Percentiles rank a stretch among this genome's conserved stretches.
phyloP scores from a whole-genome alignment of 371 early-diverging fungal species.

The Phascolomyces articulosus region DNA sequence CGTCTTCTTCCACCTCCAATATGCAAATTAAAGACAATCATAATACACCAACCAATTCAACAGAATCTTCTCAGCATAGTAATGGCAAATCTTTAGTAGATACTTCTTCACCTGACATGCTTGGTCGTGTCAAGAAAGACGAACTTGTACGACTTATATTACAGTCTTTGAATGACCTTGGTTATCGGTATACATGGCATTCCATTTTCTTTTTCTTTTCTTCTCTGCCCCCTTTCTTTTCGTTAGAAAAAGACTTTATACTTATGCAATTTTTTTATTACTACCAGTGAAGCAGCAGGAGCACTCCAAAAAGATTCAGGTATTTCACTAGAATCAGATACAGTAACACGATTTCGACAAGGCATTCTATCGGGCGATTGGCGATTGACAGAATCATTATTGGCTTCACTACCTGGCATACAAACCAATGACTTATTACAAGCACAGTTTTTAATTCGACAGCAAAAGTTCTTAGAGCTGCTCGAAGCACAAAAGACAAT shows the following conservation, averaged over 20 bases:
- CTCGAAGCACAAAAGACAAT: conserved; percentile 64
- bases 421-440: conserved; percentile 24
- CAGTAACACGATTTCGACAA: conserved; percentile 62
- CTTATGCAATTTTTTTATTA: background rate
- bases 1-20: background rate
- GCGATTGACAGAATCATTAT: conserved; percentile 60
- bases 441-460: conserved; percentile 68
- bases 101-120: conserved; percentile 6
- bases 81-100: conserved; percentile 11
- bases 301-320: conserved; percentile 78
- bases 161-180: conserved; percentile 83
- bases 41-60: background rate
- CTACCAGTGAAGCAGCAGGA: conserved; percentile 58
- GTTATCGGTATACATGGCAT: conserved; percentile 64
- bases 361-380: conserved; percentile 78
- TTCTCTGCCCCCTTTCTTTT: background rate
- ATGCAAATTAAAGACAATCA: conserved; percentile 10
- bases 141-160: conserved; percentile 87
- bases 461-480: conserved; percentile 85
- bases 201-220: background rate
- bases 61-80: background rate
- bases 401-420: conserved; percentile 37
- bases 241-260: background rate
- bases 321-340: conserved; percentile 61
- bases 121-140: conserved; percentile 39